These are phyloP conservation scores for Boechera divaricarpa DNA, from an alignment of 345 rosid genomes.

Conservation along the genomic window DNA sequence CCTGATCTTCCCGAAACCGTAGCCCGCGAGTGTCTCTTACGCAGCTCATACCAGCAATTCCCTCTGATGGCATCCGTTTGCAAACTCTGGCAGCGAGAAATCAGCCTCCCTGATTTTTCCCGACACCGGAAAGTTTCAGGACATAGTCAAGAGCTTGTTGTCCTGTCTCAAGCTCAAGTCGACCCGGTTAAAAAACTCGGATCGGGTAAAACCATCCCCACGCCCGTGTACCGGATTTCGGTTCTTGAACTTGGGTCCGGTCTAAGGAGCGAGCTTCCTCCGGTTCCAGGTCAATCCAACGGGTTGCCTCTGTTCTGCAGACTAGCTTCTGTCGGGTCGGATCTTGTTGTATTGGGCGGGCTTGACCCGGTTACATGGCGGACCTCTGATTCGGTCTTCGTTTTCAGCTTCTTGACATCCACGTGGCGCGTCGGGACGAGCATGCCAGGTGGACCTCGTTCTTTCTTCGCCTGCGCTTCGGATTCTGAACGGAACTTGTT, in stretches of 20 bases:
- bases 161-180: slow-evolving; percentile 62
- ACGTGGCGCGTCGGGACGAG: slow-evolving; percentile 68
- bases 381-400: slow-evolving; percentile 52
- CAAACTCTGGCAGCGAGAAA: slow-evolving; percentile 64
- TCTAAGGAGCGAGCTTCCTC: slow-evolving; percentile 63
- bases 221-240: slow-evolving; percentile 53
- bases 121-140: slow-evolving; percentile 45
- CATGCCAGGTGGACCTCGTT: slow-evolving; percentile 71
- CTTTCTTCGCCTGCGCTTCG: slow-evolving; percentile 71
- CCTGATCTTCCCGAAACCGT: slow-evolving; percentile 65
- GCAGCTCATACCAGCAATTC: slow-evolving; percentile 50
- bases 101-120: slow-evolving; percentile 55
- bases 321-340: slow-evolving; percentile 62
- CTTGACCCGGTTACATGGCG: slow-evolving; percentile 71
- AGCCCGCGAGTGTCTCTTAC: slow-evolving; percentile 64
- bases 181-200: slow-evolving; percentile 34
- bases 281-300: slow-evolving; percentile 48
- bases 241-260: slow-evolving; percentile 62
- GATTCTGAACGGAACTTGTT: slow-evolving; percentile 62
- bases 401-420: slow-evolving; percentile 57
- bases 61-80: slow-evolving; percentile 52
- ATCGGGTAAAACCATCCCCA: slow-evolving; percentile 40
- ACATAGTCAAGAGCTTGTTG: slow-evolving; percentile 55
- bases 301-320: slow-evolving; percentile 75
- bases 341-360: slow-evolving; percentile 77